Evolutionary conservation across 371 early-diverging fungal genomes (phyloP), one percentile per base, ranked within the genome.

Genomic region (Mucor racemosus): DNA sequence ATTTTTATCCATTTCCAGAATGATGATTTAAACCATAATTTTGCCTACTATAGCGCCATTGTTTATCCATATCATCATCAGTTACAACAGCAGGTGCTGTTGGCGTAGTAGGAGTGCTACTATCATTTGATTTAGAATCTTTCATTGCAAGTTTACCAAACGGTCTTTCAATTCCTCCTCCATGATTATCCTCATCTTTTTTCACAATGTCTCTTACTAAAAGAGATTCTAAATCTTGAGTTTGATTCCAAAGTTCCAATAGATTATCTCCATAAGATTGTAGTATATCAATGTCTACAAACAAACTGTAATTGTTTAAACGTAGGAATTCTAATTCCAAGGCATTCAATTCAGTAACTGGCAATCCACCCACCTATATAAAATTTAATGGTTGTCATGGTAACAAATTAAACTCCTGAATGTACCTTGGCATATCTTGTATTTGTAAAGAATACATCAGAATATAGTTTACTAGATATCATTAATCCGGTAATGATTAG

Each of bases 381-480:
- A 2, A 64, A 21, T 5, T 38, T 26, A 26, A 10, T 46, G 35
- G 21, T 41, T 19, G 6, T 6, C 31, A 31, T 26, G 33, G 4
- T 15, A n/a, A 33, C 26, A 21, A n/a, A 34, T 31, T 9, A 19
- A 4, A 19, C n/a, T 7, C 19, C 11, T 50, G 4, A 42, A 17
- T 44, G 65, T 83, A 89, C 89, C 84, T 91, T 93, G 56, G 95
- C 93, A 73, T 94, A 94, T 50, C 95, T 84, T 34, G 94, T 89
- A 69, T 96, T 96, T 38, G 95, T 94, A 74, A 89, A 96, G 66
- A 96, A 96, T 42, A 95, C 88, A 70, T 96, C 97, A 1, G 91
- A 91, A 56, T 91, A 91, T 66, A 92, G 89, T 75, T 96, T 96
- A 61, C 92, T 87, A 9, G 90, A 87, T n/a, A 94, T 87, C 86